A percentile compares a stretch with the other conserved stretches of the same genome.
These are phyloP conservation scores for Mucor irregularis DNA, from an alignment of 371 early-diverging fungal genomes.

Conservation along the genomic window DNA sequence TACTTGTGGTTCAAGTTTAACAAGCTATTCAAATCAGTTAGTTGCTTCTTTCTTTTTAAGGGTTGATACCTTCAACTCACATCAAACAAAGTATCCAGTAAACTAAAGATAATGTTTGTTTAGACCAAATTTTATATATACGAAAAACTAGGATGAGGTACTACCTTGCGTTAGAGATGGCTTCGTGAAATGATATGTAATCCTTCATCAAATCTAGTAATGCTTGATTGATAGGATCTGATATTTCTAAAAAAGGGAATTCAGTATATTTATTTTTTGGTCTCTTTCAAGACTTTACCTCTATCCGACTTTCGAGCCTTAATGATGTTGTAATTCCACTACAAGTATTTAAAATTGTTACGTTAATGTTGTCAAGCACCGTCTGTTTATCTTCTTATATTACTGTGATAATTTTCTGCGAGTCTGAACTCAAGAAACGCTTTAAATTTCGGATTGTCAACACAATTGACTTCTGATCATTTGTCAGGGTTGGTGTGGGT, in stretches of 20 bases:
- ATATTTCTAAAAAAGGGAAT: constrained; percentile 15
- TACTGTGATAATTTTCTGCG: constrained; percentile 17
- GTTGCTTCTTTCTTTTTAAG: not conserved
- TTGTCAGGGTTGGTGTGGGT: constrained; percentile 1
- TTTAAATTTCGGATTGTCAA: constrained; percentile 26
- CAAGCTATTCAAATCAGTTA: constrained; percentile 1
- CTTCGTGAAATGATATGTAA: constrained; percentile 31
- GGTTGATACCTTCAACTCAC: constrained; percentile 7
- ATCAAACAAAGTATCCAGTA: constrained; percentile 16
- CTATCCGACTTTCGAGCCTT: constrained; percentile 10
- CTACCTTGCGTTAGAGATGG: constrained; percentile 31
- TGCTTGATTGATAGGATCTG: constrained; percentile 31
- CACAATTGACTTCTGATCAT: constrained; percentile 17
- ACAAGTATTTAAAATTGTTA: not conserved
- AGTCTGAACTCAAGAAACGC: constrained; percentile 12
- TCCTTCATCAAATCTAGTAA: constrained; percentile 34
- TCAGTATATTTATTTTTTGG: not conserved
- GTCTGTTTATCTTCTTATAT: not conserved
- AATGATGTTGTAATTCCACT: constrained; percentile 21
- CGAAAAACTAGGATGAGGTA: not conserved
- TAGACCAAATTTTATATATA: not conserved
- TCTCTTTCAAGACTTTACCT: not conserved
- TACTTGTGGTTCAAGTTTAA: constrained; percentile 3
- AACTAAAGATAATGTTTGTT: not conserved
- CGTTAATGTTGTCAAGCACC: not conserved